Evolutionary conservation across 495 filamentous ascomycete genomes (phyloP).

Genomic region (Astrothelium subdiscretum): DNA sequence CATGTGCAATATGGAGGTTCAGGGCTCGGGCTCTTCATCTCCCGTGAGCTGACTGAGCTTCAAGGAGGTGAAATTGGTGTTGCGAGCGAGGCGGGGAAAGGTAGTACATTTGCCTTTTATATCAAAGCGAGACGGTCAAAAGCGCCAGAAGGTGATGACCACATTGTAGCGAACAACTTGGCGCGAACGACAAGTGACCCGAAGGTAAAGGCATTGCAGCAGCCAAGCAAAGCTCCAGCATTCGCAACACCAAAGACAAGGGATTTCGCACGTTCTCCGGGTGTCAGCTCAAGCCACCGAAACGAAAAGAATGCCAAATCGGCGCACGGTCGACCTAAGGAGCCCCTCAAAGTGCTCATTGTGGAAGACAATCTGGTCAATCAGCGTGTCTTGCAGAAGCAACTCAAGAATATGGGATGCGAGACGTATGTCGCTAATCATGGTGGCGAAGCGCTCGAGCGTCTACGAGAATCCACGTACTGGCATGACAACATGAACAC

Average conservation of each 20-base stretch:
- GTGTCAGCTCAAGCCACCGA: neutral
- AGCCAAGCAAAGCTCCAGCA: neutral
- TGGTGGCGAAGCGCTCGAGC: slow-evolving; percentile 60
- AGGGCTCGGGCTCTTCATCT: slow-evolving; percentile 75
- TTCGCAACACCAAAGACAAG: slow-evolving; percentile 14
- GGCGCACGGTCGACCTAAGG: slow-evolving; percentile 4
- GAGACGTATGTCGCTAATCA: slow-evolving; percentile 59
- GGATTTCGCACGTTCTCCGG: slow-evolving; percentile 14
- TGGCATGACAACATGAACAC: slow-evolving; percentile 13
- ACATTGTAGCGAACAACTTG: neutral
- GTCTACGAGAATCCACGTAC: slow-evolving; percentile 29
- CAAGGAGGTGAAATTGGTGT: slow-evolving; percentile 82
- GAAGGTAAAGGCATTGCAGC: neutral
- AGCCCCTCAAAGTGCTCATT: slow-evolving; percentile 43
- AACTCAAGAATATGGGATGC: slow-evolving; percentile 52
- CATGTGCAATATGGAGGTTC: slow-evolving; percentile 75
- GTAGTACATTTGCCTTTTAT: slow-evolving; percentile 81
- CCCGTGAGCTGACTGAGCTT: slow-evolving; percentile 61
- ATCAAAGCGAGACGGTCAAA: slow-evolving; percentile 45
- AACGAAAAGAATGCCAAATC: neutral
- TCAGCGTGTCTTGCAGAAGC: slow-evolving; percentile 53
- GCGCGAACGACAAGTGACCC: neutral
- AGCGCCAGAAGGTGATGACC: slow-evolving; percentile 11
- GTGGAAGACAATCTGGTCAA: slow-evolving; percentile 80
- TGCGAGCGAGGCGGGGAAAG: slow-evolving; percentile 53